These are phyloP conservation scores for Hyaloscypha finlandica DNA, from an alignment of 495 filamentous ascomycete genomes.

Conservation along the genomic window DNA sequence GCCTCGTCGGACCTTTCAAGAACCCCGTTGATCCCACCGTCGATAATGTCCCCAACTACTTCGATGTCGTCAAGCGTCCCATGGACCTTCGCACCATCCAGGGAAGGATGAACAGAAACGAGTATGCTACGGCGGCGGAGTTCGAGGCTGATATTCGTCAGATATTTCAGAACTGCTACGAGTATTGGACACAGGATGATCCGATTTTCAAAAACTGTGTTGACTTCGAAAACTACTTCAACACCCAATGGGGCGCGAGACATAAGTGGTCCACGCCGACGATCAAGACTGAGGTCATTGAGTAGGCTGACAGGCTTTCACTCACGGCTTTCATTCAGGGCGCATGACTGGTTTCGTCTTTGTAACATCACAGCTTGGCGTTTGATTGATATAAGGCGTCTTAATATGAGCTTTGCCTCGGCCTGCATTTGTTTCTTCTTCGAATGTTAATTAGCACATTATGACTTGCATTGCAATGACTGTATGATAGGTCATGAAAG, in stretches of 20 bases:
- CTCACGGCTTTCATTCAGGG: neutral
- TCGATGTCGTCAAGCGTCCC: constrained; percentile 90
- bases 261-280: constrained; percentile 62
- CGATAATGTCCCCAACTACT: constrained; percentile 90
- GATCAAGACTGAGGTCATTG: constrained; percentile 31
- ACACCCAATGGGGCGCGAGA: constrained; percentile 73
- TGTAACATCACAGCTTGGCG: neutral
- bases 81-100: constrained; percentile 88
- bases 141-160: constrained; percentile 80
- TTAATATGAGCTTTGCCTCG: neutral
- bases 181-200: constrained; percentile 82
- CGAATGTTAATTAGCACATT: neutral
- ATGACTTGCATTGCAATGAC: neutral
- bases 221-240: constrained; percentile 71
- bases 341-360: neutral
- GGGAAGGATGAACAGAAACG: constrained; percentile 71
- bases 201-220: constrained; percentile 70
- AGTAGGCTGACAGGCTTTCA: constrained; percentile 23
- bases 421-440: neutral
- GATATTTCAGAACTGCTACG: constrained; percentile 88
- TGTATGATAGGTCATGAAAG: neutral
- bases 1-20: constrained; percentile 68
- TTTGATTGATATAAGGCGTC: neutral
- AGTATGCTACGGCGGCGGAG: constrained; percentile 82
- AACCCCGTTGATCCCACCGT: constrained; percentile 88